Evolutionary conservation across 1,284 basidiomycete genomes (phyloP).

Genomic region (Melanopsichium pennsylvanicum): DNA sequence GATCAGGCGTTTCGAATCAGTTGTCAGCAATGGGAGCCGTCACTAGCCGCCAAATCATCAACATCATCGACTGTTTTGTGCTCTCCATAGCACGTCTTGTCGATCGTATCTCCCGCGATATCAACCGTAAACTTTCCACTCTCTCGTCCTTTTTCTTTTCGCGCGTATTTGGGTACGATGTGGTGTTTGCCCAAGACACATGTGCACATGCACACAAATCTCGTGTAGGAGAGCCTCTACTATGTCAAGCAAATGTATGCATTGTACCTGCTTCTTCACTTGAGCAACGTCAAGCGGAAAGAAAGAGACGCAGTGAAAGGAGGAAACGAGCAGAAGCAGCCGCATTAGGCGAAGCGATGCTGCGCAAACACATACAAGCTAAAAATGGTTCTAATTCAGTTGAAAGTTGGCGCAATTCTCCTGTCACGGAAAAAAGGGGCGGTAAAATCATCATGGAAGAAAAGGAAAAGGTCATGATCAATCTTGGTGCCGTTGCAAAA

Average conservation of each 20-base stretch:
- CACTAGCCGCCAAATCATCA: constrained; percentile 6
- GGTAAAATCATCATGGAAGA: constrained; percentile 4
- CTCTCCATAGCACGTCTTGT: constrained; percentile 20
- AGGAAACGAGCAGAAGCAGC: constrained; percentile 34
- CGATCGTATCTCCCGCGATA: constrained; percentile 17
- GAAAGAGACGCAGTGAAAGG: constrained; percentile 29
- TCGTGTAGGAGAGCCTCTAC: no score
- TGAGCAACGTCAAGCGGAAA: constrained; percentile 15
- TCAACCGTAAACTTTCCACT: constrained; percentile 29
- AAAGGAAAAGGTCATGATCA: constrained; percentile 1
- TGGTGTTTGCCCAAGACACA: constrained; percentile 17
- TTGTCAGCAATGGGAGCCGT: constrained; percentile 35
- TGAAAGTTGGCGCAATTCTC: no score
- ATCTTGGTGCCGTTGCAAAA: constrained; percentile 8
- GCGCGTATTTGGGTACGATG: constrained; percentile 31
- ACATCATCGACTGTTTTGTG: constrained; percentile 20
- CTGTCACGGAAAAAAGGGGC: no score
- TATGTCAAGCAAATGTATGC: constrained; percentile 29
- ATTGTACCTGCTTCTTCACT: constrained; percentile 19
- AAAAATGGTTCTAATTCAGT: not conserved
- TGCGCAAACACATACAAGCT: not conserved
- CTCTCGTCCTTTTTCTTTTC: constrained; percentile 19
- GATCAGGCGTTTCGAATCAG: not conserved
- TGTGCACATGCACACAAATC: no score
- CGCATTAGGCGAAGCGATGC: constrained; percentile 12